Base-by-base conservation (phyloP, 2,329 filamentous ascomycete species). In the Calonectria honghensis region DNA sequence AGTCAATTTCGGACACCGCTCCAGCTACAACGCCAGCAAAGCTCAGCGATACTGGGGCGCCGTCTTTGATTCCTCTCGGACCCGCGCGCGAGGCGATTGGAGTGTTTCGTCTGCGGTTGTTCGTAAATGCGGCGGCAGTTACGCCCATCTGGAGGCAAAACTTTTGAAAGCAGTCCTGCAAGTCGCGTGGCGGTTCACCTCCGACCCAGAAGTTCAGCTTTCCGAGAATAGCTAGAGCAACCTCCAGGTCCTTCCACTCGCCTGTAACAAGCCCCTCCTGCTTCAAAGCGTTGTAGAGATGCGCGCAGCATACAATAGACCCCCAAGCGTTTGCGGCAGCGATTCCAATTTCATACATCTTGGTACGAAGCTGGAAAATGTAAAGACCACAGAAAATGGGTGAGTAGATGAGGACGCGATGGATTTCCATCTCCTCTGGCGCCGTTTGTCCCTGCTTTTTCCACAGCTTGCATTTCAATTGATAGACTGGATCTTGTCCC, bases 211-310 rank as follows among this genome's bases (percentile, higher is more conserved):
- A 82, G 32, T 73, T 81, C 0, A 82, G 73, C 0, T 75, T 32
- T 5, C 81, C 81, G 16, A 88, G 81, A 0, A 84, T 18, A 1
- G 32, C 29, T 0, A 81, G 67, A 1, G 82, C 50, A 6, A 85
- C 11, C 14, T 87, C 83, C 83, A 89, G 86, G 75, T 89, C 87
- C 0, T 67, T 61, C 87, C 87, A 89, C 2, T 20, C 7, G 2
- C 67, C 5, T 0, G 50, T 9, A 0, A 85, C 35, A 1, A 84
- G 68, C 5, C 80, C 79, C 67, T 86, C 83, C 16, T 81, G 69
- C 1, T 64, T 57, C 1, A 85, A 66, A 1, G 87, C 86, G 63
- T 87, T 85, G 79, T 89, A 89, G 0, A 89, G 76, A 59, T 90
- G 87, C 1, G 74, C 75, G 0, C 82, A 76, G 57, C 82, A 85